Conservation (phyloP, 768 basidiomycete genomes). For the Rhizopogon rudus region DNA sequence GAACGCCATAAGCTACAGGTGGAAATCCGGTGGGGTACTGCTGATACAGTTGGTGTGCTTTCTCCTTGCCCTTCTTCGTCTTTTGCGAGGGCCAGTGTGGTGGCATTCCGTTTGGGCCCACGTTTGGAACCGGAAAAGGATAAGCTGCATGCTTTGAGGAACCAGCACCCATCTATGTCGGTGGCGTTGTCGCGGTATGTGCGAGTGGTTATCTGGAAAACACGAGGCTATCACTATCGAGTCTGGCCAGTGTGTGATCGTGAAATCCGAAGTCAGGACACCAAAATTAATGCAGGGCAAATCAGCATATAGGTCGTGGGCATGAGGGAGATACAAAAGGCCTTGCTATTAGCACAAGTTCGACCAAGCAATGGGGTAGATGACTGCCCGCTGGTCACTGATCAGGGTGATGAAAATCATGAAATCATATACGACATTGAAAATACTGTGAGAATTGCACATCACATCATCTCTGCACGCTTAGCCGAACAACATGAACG, state of each 20-base stretch:
- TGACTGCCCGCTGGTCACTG: too few species aligned
- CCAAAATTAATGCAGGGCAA: neutral
- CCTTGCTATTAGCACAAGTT: too few species aligned
- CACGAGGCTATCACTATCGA: neutral
- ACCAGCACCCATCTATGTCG: conserved; percentile 18
- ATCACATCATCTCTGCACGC: neutral
- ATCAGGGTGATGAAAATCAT: neutral
- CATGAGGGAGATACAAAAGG: neutral
- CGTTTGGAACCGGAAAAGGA: conserved; percentile 13
- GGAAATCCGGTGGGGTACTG: conserved; percentile 11
- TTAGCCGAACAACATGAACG: neutral
- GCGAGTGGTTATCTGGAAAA: neutral
- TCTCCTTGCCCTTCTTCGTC: conserved; percentile 14
- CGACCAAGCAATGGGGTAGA: neutral
- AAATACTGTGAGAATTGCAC: neutral
- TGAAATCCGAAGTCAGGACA: neutral
- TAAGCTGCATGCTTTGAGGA: conserved; percentile 17
- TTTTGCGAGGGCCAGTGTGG: conserved; percentile 17
- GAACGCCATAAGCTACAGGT: conserved; percentile 9
- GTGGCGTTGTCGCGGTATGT: neutral
- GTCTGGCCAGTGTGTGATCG: neutral
- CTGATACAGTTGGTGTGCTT: conserved; percentile 13
- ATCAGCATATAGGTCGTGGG: neutral
- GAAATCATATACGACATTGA: neutral
- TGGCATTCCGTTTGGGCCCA: conserved; percentile 5